Evolutionary conservation across 164 flowering plant species (phyloP), one percentile per base, ranked within the genome.

Genomic region (Annona cherimola): DNA sequence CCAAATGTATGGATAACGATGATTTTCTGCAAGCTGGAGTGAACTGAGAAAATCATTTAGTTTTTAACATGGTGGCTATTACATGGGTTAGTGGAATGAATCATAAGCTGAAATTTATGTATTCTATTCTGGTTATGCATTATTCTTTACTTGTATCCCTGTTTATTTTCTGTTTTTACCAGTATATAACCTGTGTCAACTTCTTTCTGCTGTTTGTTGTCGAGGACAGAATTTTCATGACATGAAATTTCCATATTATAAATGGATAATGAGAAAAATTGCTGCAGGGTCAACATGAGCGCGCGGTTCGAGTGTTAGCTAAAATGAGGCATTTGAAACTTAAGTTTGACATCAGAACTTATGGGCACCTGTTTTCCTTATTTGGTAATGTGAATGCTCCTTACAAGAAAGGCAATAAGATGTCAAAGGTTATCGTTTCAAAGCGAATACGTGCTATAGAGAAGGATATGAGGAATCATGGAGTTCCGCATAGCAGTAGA

Each of bases 301-400:
- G 91, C 20, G 97, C 93, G 45, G 71, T 90, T 69, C 75, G 78
- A 50, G 78, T 86, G 43, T 81, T 89, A 76, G 87, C 89, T 69
- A 90, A 84, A 81, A 90, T 95, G 93, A 90, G 79, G 71, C 68
- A 84, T 45, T 44, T 78, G 78, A 78, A 83, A 44, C 39, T 91
- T 46, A 73, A 69, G 74, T 82, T 84, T n/a, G 81, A 92, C 83
- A 82, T 82, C 59, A 78, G 84, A 81, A 95, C 97, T 35, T 95
- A 92, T 78, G 98, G 90, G 76, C 79, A 86, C 42, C 82, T 95
- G 7, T 93, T 90, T 83, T 87, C 90, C 66, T 82, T 95, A 78
- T 91, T 95, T 84, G 96, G 90, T 57, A 84, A 77, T 71, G 96
- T 91, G 43, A 95, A 95, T 86, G 85, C 87, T 9, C 97, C 96